A percentile compares a stretch with the other conserved stretches of the same genome.
Evolutionary conservation across 1,139 yeast genomes (phyloP).

Genomic region (Candida pseudocylindracea): DNA sequence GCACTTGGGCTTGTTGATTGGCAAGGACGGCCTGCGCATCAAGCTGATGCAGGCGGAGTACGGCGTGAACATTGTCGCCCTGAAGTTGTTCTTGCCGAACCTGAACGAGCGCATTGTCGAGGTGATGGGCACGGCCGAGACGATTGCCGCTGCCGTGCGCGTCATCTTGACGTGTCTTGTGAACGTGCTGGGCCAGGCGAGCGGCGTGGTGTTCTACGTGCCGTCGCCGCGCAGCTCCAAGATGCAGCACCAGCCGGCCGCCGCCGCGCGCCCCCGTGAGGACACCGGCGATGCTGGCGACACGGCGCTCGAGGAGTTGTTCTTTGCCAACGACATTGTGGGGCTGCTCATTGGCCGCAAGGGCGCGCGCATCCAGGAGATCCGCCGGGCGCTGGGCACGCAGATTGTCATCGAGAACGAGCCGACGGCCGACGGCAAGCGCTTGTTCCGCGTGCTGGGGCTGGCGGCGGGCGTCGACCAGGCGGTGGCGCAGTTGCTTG

Average conservation of each 20-base stretch:
- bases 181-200: conserved; percentile 30
- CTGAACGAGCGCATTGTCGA: conserved; percentile 81
- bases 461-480: conserved; percentile 39
- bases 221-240: conserved; percentile 3
- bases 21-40: conserved; percentile 65
- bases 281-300: not conserved
- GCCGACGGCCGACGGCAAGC: conserved; percentile 37
- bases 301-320: conserved; percentile 2
- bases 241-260: conserved; percentile 1
- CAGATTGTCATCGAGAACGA: conserved; percentile 60
- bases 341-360: conserved; percentile 83
- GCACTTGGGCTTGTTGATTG: conserved; percentile 83
- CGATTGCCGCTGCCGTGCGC: conserved; percentile 34
- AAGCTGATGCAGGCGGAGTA: conserved; percentile 55
- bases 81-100: conserved; percentile 65
- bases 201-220: not conserved
- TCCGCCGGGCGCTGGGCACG: conserved; percentile 63
- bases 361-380: conserved; percentile 74
- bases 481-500: conserved; percentile 45
- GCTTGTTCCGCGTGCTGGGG: conserved; percentile 59
- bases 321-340: conserved; percentile 63
- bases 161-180: conserved; percentile 56
- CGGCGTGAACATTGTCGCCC: conserved; percentile 68
- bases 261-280: not conserved
- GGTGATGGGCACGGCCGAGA: conserved; percentile 58